These are phyloP conservation scores for Pythium periplocum DNA, from an alignment of 352 stramenopile species.

Conservation along the genomic window DNA sequence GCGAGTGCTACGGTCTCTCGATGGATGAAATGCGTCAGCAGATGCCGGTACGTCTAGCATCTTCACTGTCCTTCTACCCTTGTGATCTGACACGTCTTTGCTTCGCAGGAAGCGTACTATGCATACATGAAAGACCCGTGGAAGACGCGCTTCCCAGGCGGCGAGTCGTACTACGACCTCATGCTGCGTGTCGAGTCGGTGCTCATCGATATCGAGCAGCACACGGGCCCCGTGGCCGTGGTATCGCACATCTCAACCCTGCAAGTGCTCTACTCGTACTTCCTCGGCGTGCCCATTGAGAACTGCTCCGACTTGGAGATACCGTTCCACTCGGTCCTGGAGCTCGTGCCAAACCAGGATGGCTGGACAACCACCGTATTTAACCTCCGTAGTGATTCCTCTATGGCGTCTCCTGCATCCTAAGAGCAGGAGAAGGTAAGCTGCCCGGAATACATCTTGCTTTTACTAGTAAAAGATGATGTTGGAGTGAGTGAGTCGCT, in stretches of 20 bases:
- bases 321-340: slow-evolving; percentile 79
- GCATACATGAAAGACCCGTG: slow-evolving; percentile 67
- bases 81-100: neutral
- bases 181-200: slow-evolving; percentile 90
- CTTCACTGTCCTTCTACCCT: neutral
- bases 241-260: slow-evolving; percentile 84
- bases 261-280: slow-evolving; percentile 87
- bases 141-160: slow-evolving; percentile 81
- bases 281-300: slow-evolving; percentile 74
- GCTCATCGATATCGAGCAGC: slow-evolving; percentile 91
- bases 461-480: slow-evolving; percentile 29
- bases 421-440: too few species aligned
- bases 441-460: too few species aligned
- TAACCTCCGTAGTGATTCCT: slow-evolving; percentile 45
- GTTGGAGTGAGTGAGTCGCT: slow-evolving; percentile 39
- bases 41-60: slow-evolving; percentile 32
- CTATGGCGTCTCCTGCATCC: too few species aligned
- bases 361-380: slow-evolving; percentile 84
- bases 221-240: slow-evolving; percentile 80
- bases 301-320: slow-evolving; percentile 74
- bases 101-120: slow-evolving; percentile 52
- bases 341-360: slow-evolving; percentile 75
- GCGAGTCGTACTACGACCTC: slow-evolving; percentile 93
- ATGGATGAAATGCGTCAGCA: slow-evolving; percentile 81
- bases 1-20: slow-evolving; percentile 80